Base-by-base conservation (phyloP, 306 rosid genomes). In the Vicia sativa region DNA sequence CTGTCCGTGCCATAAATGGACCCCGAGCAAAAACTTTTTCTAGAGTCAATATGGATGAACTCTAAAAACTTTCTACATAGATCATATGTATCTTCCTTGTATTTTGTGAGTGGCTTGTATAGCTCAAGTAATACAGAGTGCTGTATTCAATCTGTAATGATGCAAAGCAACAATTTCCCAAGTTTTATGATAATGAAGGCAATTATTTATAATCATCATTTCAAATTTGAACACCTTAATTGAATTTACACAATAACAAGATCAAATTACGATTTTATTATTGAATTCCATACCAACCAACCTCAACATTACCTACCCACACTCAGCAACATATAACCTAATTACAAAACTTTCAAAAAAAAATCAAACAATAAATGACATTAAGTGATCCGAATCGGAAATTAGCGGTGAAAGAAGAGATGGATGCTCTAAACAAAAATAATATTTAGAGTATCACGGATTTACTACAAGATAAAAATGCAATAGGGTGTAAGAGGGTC, bases 11-110 rank as follows among this genome's bases (percentile, higher is more conserved):
- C 54, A 48, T 50, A 10, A 50, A 15, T 23, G 26, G n/a, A 49
- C 45, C 63, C n/a, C 44, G 7, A 26, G 6, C 70, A 3, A 62
- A 62, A 39, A 44, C 43, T 38, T 72, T 49, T 54, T 62, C 77
- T 9, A 6, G 58, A 18, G 23, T 4, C 35, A 15, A 50, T 56
- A 11, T 54, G 65, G 45, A 59, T 34, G 45, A 59, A 35, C 11
- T 16, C 26, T 59, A 35, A 35, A 21, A 21, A 21, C 23, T 1
- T 21, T 21, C 23, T 21, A 21, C 23, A 21, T 21, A 21, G 23
- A 21, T 21, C 23, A 21, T 21, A 21, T 21, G 23, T 21, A 21
- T 21, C 23, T 21, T 21, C 1, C 23, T 21, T 21, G 58, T 52
- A 52, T n/a, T 52, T 21, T 21, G 31, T n/a, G 31, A 19, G 31